These are phyloP conservation scores for Bauhinia variegata DNA, from an alignment of 306 rosid genomes.

Conservation along the genomic window DNA sequence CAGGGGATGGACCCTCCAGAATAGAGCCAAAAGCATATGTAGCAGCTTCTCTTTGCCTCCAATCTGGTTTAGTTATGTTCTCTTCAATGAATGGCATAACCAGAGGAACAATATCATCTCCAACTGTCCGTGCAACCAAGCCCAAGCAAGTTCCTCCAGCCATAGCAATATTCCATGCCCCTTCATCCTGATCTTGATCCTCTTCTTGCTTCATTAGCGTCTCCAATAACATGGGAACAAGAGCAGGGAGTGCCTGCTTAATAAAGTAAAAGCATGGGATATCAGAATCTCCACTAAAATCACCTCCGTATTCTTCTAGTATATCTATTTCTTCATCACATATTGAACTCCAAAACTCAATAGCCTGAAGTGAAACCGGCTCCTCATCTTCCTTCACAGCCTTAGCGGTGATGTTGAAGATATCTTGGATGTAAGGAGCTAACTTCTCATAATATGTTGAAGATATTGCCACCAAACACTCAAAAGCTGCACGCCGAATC, in stretches of 20 bases:
- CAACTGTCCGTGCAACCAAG: slow-evolving; percentile 88
- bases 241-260: slow-evolving; percentile 85
- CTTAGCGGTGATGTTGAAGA: slow-evolving; percentile 79
- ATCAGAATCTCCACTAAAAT: slow-evolving; percentile 75
- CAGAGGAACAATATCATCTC: slow-evolving; percentile 86
- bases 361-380: slow-evolving; percentile 91
- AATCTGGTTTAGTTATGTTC: slow-evolving; percentile 82
- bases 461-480: slow-evolving; percentile 89
- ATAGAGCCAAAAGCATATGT: slow-evolving; percentile 96
- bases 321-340: slow-evolving; percentile 96
- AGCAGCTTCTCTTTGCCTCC: slow-evolving; percentile 98
- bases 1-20: slow-evolving; percentile 93
- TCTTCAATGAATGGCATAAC: slow-evolving; percentile 94
- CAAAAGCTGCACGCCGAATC: slow-evolving; percentile 83
- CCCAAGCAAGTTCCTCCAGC: slow-evolving; percentile 99
- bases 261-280: slow-evolving; percentile 84
- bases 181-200: slow-evolving; percentile 97
- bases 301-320: slow-evolving; percentile 87
- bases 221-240: slow-evolving; percentile 84
- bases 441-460: slow-evolving; percentile 86
- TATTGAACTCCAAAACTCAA: slow-evolving; percentile 94
- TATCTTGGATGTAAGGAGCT: slow-evolving; percentile 79
- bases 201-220: slow-evolving; percentile 90
- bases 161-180: slow-evolving; percentile 99
- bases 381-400: slow-evolving; percentile 92